Percentiles rank a stretch among this genome's conserved stretches.
Evolutionary conservation across 2,329 filamentous ascomycete genomes (phyloP).

Genomic region (Fusarium vanettenii): DNA sequence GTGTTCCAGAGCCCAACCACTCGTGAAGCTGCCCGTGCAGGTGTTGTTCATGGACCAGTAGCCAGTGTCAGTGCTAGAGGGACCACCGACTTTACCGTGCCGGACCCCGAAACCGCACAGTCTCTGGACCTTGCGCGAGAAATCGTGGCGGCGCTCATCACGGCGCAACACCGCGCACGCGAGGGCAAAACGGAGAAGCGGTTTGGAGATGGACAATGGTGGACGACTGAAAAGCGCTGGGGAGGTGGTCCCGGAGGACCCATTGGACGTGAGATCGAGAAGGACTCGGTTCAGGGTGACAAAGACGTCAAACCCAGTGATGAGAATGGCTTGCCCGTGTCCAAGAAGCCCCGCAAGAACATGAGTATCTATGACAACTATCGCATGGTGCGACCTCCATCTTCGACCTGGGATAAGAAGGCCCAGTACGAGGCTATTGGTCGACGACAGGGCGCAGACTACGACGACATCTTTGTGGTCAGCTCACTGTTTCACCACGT

Average conservation of each 20-base stretch:
- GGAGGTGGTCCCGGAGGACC: slow-evolving; percentile 72
- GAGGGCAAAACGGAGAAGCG: slow-evolving; percentile 67
- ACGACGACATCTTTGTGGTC: slow-evolving; percentile 72
- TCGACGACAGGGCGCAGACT: slow-evolving; percentile 56
- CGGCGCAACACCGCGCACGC: slow-evolving; percentile 72
- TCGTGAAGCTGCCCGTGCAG: slow-evolving; percentile 69
- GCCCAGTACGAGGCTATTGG: slow-evolving; percentile 69
- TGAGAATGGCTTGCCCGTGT: slow-evolving; percentile 41
- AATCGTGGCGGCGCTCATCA: slow-evolving; percentile 68
- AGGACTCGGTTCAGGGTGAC: slow-evolving; percentile 58
- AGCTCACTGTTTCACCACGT: slow-evolving; percentile 73
- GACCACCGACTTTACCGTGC: slow-evolving; percentile 60
- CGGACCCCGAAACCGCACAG: slow-evolving; percentile 65
- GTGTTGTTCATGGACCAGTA: slow-evolving; percentile 71
- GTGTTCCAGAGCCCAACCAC: slow-evolving; percentile 69
- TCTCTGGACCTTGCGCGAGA: slow-evolving; percentile 71
- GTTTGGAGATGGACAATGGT: slow-evolving; percentile 71
- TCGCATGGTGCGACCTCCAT: slow-evolving; percentile 69
- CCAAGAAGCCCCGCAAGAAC: slow-evolving; percentile 65
- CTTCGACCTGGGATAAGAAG: slow-evolving; percentile 70
- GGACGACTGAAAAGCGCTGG: slow-evolving; percentile 70
- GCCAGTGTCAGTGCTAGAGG: slow-evolving; percentile 70
- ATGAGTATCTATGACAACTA: slow-evolving; percentile 72
- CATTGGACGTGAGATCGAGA: slow-evolving; percentile 70
- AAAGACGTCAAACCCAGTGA: slow-evolving; percentile 53